Evolutionary conservation across 345 rosid species (phyloP).

Genomic region (Eucalyptus regnans): DNA sequence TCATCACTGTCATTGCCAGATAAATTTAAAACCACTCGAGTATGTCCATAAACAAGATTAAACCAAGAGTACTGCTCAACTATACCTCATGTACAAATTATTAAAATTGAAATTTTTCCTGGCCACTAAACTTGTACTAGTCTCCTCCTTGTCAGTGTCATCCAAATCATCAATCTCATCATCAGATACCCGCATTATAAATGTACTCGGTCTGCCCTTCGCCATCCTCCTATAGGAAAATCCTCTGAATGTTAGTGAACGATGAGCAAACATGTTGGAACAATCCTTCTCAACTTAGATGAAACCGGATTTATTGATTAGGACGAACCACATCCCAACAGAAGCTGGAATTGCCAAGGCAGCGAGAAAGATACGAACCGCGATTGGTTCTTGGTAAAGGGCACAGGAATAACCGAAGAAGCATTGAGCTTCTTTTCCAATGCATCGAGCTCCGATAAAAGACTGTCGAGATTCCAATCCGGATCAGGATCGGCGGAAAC

Average conservation of each 20-base stretch:
- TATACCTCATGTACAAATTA: slow-evolving; percentile 45
- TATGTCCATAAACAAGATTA: neutral
- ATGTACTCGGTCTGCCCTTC: slow-evolving; percentile 15
- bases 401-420: slow-evolving; percentile 13
- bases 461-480: slow-evolving; percentile 53
- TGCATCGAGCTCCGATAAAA: slow-evolving; percentile 51
- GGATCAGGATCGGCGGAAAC: slow-evolving; percentile 62
- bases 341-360: neutral
- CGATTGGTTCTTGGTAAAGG: slow-evolving; percentile 25
- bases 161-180: slow-evolving; percentile 40
- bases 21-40: neutral
- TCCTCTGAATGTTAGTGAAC: neutral
- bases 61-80: neutral
- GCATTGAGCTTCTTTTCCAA: slow-evolving; percentile 50
- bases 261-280: neutral
- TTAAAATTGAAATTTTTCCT: slow-evolving; percentile 33
- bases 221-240: slow-evolving; percentile 8
- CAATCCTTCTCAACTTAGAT: neutral
- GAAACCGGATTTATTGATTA: neutral
- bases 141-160: slow-evolving; percentile 16
- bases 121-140: slow-evolving; percentile 6
- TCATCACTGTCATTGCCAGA: slow-evolving; percentile 34
- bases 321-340: neutral
- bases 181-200: slow-evolving; percentile 38
- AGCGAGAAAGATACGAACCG: slow-evolving; percentile 10